Evolutionary conservation across 2,329 filamentous ascomycete species (phyloP).

Genomic region (Neonectria ditissima): DNA sequence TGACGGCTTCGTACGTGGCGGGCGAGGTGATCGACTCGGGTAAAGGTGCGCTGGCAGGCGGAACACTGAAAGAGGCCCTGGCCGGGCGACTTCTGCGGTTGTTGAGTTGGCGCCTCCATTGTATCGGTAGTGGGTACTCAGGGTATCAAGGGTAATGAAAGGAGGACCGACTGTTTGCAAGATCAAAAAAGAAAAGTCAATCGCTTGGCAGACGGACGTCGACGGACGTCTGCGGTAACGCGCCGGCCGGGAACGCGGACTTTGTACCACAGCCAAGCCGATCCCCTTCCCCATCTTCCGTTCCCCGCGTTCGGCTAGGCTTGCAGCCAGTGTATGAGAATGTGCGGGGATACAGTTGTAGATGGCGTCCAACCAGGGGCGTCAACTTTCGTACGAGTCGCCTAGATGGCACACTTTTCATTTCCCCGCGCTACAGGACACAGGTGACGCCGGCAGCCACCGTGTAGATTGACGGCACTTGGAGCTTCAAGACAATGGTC

Average conservation of each 20-base stretch:
- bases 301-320: constrained; percentile 26
- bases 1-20: constrained; percentile 34
- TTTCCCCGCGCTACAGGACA: neutral
- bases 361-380: constrained; percentile 18
- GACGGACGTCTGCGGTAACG: neutral
- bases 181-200: neutral
- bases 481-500: neutral
- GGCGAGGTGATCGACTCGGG: constrained; percentile 33
- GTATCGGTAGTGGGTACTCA: neutral
- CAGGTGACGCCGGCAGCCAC: neutral
- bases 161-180: too few species aligned
- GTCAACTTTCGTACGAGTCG: neutral
- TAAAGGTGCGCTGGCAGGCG: constrained; percentile 33
- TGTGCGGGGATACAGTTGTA: constrained; percentile 17
- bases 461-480: constrained; percentile 11
- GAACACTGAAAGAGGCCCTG: constrained; percentile 33
- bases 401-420: neutral
- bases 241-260: neutral
- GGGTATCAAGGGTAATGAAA: neutral
- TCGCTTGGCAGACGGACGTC: neutral
- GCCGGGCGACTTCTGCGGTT: constrained; percentile 12
- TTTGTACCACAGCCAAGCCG: neutral
- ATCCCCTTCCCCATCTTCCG: neutral
- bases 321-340: too few species aligned
- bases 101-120: constrained; percentile 23